A percentile compares a stretch with the other conserved stretches of the same genome.
Evolutionary conservation across 352 stramenopile species (phyloP).

Genomic region (Pythium periplocum): DNA sequence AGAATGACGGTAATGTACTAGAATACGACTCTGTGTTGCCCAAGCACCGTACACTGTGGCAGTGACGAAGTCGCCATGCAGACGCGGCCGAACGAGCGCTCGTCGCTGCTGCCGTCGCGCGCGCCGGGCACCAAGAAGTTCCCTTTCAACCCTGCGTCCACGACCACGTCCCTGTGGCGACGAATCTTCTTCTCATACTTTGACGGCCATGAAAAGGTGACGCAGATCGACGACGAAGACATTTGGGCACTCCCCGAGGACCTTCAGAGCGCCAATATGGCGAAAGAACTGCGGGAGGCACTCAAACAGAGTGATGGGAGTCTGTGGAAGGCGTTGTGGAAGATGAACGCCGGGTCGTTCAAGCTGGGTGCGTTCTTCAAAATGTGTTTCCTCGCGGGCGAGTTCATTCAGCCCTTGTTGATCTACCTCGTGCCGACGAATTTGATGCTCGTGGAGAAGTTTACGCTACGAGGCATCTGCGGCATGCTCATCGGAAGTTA

Average conservation of each 20-base stretch:
- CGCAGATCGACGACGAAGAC: not conserved
- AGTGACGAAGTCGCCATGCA: not conserved
- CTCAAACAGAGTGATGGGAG: not conserved
- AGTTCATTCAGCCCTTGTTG: not conserved
- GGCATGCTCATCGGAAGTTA: not conserved
- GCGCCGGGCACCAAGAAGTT: constrained; percentile 3
- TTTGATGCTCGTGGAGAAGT: not conserved
- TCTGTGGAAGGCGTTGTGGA: not conserved
- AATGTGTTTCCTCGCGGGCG: not conserved
- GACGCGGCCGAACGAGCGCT: not conserved
- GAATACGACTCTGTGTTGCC: too few species aligned
- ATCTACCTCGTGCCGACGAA: not conserved
- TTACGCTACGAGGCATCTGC: not conserved
- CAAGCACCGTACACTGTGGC: too few species aligned
- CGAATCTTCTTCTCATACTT: constrained; percentile 39
- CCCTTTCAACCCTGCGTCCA: constrained; percentile 24
- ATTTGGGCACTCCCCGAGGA: constrained; percentile 1
- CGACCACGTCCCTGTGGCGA: constrained; percentile 28
- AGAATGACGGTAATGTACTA: too few species aligned
- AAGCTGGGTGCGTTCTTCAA: not conserved
- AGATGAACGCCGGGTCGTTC: not conserved
- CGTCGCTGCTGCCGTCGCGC: not conserved
- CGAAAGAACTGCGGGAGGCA: not conserved
- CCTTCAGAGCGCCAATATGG: not conserved
- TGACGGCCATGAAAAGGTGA: constrained; percentile 14